These are phyloP conservation scores for Boletus subcaerulescens DNA, from an alignment of 768 basidiomycete genomes.

Conservation along the genomic window DNA sequence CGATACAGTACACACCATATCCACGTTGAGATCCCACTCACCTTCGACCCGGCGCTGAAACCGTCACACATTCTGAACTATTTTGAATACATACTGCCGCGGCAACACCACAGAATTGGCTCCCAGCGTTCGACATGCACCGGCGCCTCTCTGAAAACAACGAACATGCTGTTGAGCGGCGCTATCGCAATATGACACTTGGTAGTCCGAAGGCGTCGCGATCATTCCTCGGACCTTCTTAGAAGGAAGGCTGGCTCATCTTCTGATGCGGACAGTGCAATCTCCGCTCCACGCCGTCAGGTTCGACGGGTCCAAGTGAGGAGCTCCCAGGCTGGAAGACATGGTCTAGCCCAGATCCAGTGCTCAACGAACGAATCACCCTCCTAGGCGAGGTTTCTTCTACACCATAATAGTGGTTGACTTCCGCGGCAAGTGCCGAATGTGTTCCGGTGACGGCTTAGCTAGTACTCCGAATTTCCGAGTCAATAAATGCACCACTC, in stretches of 20 bases:
- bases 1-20: not conserved
- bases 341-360: not conserved
- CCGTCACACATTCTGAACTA: not conserved
- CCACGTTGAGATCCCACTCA: slow-evolving; percentile 1
- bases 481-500: not conserved
- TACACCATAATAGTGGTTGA: not conserved
- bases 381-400: not conserved
- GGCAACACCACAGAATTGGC: not conserved
- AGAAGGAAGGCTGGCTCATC: not conserved
- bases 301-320: not conserved
- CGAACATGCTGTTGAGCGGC: not conserved
- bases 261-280: slow-evolving; percentile 13
- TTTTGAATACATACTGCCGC: not conserved
- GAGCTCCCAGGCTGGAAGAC: not conserved
- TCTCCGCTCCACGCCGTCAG: slow-evolving; percentile 10
- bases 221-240: slow-evolving; percentile 16
- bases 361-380: not conserved
- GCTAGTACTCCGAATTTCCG: too few species aligned
- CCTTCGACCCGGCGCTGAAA: not conserved
- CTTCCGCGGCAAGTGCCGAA: not conserved
- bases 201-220: slow-evolving; percentile 18
- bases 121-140: not conserved
- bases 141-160: not conserved
- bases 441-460: not conserved
- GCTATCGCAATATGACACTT: not conserved